Base-by-base conservation (phyloP, 225 moss, liverwort and hornwort species). In the Physcomitrium patens region DNA sequence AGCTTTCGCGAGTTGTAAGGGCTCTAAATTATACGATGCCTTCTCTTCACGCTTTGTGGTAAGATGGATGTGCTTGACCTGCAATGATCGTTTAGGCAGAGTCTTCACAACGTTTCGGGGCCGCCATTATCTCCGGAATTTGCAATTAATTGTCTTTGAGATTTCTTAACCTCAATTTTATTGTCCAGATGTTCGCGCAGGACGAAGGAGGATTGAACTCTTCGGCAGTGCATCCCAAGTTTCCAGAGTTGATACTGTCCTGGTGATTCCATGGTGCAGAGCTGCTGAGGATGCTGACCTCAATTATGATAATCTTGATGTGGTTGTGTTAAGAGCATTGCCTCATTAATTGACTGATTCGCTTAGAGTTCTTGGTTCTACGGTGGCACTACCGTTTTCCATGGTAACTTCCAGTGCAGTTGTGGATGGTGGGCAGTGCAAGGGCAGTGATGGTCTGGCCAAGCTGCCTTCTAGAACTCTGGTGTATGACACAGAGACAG, bases 401-500 rank as follows among this genome's bases (percentile, higher is more conserved):
- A 87, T 87, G 81, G 73, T 86, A 78, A 76, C 63, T 67, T 65
- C 73, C 70, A 76, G 74, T 67, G 8, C 23, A 22, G 19, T 57
- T 67, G 81, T 44, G 50, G 79, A 80, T 80, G 81, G 71, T 79
- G 73, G 74, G 10, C 67, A 70, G 81, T 73, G 77, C 70, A 31
- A 58, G 76, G 52, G 73, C 60, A 57, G 67, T 66, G 56, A 50
- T 10, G 57, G 44, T 9, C 62, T 61, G 12, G 71, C 68, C 68
- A 75, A 68, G 70, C 68, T 69, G 45, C 49, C 60, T 22, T 47
- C 76, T 20, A 45, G 87, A 23, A 37, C 77, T 63, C 67, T 87
- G 6, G 79, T 77, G 14, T 87, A 87, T 10, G 84, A 81, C 37
- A 77, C 22, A 2, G 87, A 81, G 47, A 81, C 74, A 2, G 79